Conservation (phyloP, 805 yeast species). For the Komagataella populi region DNA sequence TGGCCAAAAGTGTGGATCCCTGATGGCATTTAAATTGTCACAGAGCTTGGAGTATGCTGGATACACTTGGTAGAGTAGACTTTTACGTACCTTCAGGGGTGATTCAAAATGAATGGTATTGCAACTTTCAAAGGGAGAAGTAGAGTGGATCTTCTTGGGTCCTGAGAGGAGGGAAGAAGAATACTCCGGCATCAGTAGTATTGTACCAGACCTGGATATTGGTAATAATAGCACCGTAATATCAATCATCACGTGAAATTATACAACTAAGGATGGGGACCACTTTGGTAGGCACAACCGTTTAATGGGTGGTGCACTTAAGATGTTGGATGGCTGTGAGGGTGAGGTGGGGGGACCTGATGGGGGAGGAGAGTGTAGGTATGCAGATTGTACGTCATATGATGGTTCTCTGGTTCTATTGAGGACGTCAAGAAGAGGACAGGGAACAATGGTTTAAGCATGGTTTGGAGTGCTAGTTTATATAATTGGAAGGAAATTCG, state of each 20-base stretch:
- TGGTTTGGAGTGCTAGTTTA: too few relatives aligned
- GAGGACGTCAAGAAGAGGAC: too few relatives aligned
- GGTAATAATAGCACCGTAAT: neutral
- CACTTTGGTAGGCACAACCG: neutral
- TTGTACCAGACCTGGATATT: neutral
- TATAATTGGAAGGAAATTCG: too few relatives aligned
- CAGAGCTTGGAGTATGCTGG: neutral
- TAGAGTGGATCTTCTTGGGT: neutral
- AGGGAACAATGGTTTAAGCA: too few relatives aligned
- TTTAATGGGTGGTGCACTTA: neutral
- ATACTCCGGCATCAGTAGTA: neutral
- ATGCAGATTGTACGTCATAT: too few relatives aligned
- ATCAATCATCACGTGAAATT: neutral
- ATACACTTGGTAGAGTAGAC: neutral
- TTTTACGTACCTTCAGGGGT: neutral
- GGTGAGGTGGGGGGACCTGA: too few relatives aligned
- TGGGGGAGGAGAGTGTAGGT: too few relatives aligned
- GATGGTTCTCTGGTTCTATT: too few relatives aligned
- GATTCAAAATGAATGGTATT: neutral
- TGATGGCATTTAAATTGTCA: neutral
- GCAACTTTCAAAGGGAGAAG: neutral
- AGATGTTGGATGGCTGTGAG: neutral
- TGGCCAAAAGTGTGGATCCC: neutral
- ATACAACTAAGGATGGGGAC: neutral
- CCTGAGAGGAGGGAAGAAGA: neutral